These are phyloP conservation scores for Immersiporthe knoxdaviesiana DNA, from an alignment of 2,329 filamentous ascomycete genomes.

Conservation along the genomic window DNA sequence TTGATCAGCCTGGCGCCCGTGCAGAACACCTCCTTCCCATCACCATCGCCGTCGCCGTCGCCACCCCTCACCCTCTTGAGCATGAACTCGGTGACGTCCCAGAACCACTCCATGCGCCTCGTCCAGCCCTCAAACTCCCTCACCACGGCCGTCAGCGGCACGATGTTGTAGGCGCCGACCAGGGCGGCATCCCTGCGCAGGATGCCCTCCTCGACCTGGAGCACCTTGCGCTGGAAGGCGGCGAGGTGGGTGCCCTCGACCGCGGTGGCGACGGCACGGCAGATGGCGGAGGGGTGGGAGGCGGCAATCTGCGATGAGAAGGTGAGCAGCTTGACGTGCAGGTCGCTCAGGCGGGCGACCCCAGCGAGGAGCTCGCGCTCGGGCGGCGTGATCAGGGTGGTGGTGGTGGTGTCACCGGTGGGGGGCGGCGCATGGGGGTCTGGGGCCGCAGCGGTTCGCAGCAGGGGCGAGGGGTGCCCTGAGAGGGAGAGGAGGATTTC, in stretches of 20 bases:
- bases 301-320: slow-evolving; percentile 69
- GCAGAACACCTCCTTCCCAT: slow-evolving; percentile 44
- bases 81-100: slow-evolving; percentile 73
- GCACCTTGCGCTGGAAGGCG: slow-evolving; percentile 79
- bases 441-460: slow-evolving; percentile 58
- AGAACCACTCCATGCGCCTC: slow-evolving; percentile 83
- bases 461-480: slow-evolving; percentile 87
- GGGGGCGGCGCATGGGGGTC: slow-evolving; percentile 42
- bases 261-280: slow-evolving; percentile 81
- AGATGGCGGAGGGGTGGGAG: slow-evolving; percentile 78
- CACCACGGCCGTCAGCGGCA: slow-evolving; percentile 84
- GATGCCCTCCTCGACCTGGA: slow-evolving; percentile 81
- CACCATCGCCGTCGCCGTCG: no score
- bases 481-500: slow-evolving; percentile 97
- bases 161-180: slow-evolving; percentile 91
- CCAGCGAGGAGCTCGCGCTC: slow-evolving; percentile 81
- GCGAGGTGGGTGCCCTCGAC: slow-evolving; percentile 76
- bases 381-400: slow-evolving; percentile 67
- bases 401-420: slow-evolving; percentile 43
- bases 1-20: slow-evolving; percentile 78
- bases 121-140: slow-evolving; percentile 87
- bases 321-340: slow-evolving; percentile 73
- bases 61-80: slow-evolving; percentile 40
- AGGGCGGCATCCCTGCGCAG: slow-evolving; percentile 74
- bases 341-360: slow-evolving; percentile 74